Base-by-base conservation (phyloP, 2,329 filamentous ascomycete genomes). In the Penicillium sp. region DNA sequence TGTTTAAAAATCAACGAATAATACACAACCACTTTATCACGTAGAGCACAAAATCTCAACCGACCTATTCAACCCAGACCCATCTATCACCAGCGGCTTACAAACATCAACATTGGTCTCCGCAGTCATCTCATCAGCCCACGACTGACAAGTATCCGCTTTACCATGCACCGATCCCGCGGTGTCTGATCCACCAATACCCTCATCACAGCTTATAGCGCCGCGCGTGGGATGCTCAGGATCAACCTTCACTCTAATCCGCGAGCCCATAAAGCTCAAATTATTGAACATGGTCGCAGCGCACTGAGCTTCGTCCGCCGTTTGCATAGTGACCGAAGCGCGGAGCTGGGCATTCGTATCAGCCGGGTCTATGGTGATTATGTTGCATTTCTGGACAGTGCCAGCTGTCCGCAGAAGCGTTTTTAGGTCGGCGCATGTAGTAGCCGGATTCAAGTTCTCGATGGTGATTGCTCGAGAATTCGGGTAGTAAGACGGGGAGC, bases 231-330 rank as follows among this genome's bases (percentile, higher is more conserved):
- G 22, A 25, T 26, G 30, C 16, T 45, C 48, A 19, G 61, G 62
- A 48, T 73, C 68, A 46, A 75, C 56, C 46, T 67, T 64, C 7
- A 76, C 69, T 30, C 67, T 61, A 31, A 76, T 72, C 10, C 60
- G 68, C 1, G 64, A 61, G 1, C 70, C 71, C 53, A 68, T 67
- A 49, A 76, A 71, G 5, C 58, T 56, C 16, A 67, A 56, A 31
- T 71, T 72, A 56, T 76, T 70, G 50, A 71, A 69, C 46, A 68
- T 61, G 1, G 57, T 55, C 19, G 73, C 64, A 12, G 70, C 71
- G n/a, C 65, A 64, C 50, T 69, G 69, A 5, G 74, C 74, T 33
- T 75, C 72, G 0, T 75, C 73, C 12, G 62, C 57, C 10, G 58
- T 68, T 36, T 58, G 65, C 57, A 75, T 71, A 2, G 67, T 70